phyloP scores from a whole-genome alignment of 257 asterid species.

The Salvia rosmarinus region DNA sequence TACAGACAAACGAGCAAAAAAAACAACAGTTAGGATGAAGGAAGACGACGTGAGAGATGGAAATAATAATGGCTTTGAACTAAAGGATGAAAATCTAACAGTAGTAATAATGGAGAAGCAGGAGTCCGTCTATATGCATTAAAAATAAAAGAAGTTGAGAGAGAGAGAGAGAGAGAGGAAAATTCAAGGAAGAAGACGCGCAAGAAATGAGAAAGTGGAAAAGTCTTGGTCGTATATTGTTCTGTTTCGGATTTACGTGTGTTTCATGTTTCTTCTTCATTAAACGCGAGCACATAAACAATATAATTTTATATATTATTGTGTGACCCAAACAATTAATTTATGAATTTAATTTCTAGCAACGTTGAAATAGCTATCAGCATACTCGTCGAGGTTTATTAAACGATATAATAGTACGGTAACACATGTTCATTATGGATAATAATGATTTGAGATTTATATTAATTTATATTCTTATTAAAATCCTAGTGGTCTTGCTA shows the following conservation, averaged over 20 bases:
- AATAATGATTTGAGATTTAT: background rate
- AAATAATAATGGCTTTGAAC: slow-evolving; percentile 26
- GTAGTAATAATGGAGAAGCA: background rate
- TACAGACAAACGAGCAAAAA: background rate
- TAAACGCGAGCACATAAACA: background rate
- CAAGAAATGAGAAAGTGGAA: slow-evolving; percentile 22
- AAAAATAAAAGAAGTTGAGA: background rate
- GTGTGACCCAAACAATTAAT: background rate
- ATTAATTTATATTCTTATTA: background rate
- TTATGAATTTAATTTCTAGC: background rate
- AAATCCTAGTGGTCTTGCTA: too few relatives aligned
- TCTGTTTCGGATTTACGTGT: slow-evolving; percentile 18
- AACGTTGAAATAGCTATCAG: background rate
- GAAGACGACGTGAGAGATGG: slow-evolving; percentile 37
- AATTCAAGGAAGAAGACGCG: slow-evolving; percentile 33
- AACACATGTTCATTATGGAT: too few relatives aligned
- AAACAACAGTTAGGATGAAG: background rate
- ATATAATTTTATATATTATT: background rate
- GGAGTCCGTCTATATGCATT: background rate
- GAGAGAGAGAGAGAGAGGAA: slow-evolving; percentile 18
- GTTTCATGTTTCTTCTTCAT: background rate
- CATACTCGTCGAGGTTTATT: background rate
- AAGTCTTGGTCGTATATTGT: slow-evolving; percentile 31
- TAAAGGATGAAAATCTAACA: background rate
- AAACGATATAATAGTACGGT: background rate